Evolutionary conservation across 345 rosid genomes (phyloP).

Genomic region (Corchorus olitorius): DNA sequence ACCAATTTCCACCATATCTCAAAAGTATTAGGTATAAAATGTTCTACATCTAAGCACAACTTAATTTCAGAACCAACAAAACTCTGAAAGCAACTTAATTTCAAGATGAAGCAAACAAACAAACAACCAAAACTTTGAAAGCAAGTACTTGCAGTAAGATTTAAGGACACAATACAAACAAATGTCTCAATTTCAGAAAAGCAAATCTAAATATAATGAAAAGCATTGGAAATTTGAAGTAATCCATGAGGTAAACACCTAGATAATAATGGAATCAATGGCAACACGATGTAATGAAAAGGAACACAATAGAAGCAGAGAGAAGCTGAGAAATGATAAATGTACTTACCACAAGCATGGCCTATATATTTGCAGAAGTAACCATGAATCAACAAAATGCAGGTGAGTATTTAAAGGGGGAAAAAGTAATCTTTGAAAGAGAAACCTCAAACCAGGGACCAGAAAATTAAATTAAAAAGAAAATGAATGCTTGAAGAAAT

Average conservation of each 20-base stretch:
- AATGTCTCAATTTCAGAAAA: constrained; percentile 3
- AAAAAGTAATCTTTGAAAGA: background rate
- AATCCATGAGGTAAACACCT: background rate
- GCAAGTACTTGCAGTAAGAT: background rate
- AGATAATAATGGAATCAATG: background rate
- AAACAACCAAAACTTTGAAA: background rate
- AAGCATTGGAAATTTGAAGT: background rate
- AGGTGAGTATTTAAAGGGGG: background rate
- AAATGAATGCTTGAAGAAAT: background rate
- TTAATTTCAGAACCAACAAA: constrained; percentile 6
- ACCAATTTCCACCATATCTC: background rate
- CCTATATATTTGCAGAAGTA: constrained; percentile 5
- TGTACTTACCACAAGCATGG: constrained; percentile 17
- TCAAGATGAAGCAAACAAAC: constrained; percentile 5
- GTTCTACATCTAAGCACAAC: background rate
- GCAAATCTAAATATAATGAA: background rate
- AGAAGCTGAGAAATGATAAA: constrained; percentile 4
- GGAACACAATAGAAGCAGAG: background rate
- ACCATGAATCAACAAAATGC: background rate
- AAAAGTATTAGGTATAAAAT: background rate
- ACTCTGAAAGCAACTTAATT: background rate
- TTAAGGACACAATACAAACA: background rate
- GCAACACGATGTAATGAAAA: background rate
- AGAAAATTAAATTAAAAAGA: background rate
- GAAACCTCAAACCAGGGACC: background rate